Conservation (phyloP, 2,329 filamentous ascomycete species). For the Helotiales sp. region DNA sequence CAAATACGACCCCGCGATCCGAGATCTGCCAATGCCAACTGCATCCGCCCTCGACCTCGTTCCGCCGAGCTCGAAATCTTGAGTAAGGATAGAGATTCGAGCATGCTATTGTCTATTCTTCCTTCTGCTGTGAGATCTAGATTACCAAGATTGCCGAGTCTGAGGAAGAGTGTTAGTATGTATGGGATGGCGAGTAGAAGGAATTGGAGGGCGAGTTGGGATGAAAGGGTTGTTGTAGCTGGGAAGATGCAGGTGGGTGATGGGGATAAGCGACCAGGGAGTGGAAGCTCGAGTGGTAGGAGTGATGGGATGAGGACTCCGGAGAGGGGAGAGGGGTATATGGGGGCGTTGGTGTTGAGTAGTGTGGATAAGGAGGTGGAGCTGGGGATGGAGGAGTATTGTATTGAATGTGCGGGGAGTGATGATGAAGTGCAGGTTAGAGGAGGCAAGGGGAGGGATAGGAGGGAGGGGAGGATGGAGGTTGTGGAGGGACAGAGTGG, state of each 20-base stretch:
- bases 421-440: conserved; percentile 22
- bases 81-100: conserved; percentile 32
- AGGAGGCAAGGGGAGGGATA: not conserved
- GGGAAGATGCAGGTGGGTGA: no score
- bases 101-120: conserved; percentile 54
- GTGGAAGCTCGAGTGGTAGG: no score
- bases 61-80: conserved; percentile 14
- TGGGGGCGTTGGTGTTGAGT: conserved; percentile 26
- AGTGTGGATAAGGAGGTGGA: conserved; percentile 6
- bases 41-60: conserved; percentile 3
- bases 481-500: conserved; percentile 35
- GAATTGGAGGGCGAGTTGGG: conserved; percentile 31
- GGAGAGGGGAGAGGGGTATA: conserved; percentile 24
- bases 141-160: conserved; percentile 51
- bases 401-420: conserved; percentile 18
- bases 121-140: conserved; percentile 52
- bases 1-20: conserved; percentile 5
- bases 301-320: conserved; percentile 31
- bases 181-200: conserved; percentile 18
- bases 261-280: no score
- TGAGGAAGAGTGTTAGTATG: conserved; percentile 40
- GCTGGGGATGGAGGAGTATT: conserved; percentile 13
- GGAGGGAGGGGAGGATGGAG: conserved; percentile 5
- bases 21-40: not conserved
- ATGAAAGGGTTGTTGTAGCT: no score